phyloP scores from a whole-genome alignment of 345 rosid species.

The Ceriops tagal region DNA sequence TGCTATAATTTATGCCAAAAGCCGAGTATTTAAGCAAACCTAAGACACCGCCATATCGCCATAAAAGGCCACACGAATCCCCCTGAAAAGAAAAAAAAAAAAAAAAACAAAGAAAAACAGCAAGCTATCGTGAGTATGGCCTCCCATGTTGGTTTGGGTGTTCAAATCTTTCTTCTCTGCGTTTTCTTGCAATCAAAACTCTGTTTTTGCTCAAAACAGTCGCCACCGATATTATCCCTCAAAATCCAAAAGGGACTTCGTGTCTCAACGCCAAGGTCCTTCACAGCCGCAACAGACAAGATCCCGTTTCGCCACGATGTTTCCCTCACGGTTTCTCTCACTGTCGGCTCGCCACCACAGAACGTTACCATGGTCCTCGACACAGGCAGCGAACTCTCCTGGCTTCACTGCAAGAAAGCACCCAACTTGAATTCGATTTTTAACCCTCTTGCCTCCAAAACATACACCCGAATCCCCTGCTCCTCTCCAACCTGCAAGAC shows the following conservation, averaged over 20 bases:
- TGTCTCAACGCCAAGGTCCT: slow-evolving; percentile 3
- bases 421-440: slow-evolving; percentile 36
- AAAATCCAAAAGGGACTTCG: slow-evolving; percentile 29
- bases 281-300: slow-evolving; percentile 33
- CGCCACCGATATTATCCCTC: slow-evolving; percentile 42
- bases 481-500: slow-evolving; percentile 43
- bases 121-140: slow-evolving; percentile 15
- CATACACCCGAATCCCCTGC: slow-evolving; percentile 48
- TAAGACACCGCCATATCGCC: too few relatives aligned
- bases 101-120: neutral
- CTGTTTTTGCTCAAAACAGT: slow-evolving; percentile 33
- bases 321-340: slow-evolving; percentile 54
- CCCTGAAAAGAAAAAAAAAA: neutral
- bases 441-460: slow-evolving; percentile 38
- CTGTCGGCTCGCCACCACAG: slow-evolving; percentile 68
- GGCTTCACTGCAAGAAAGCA: slow-evolving; percentile 54
- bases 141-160: neutral
- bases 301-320: slow-evolving; percentile 53
- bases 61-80: too few relatives aligned
- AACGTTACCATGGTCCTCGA: slow-evolving; percentile 61
- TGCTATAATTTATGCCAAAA: neutral
- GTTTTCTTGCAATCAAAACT: slow-evolving; percentile 26
- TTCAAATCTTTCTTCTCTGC: slow-evolving; percentile 27
- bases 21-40: slow-evolving; percentile 3
- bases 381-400: slow-evolving; percentile 77